A percentile compares a stretch with the other conserved stretches of the same genome.
phyloP scores from a whole-genome alignment of 305 asterid species.

The Vinca major region DNA sequence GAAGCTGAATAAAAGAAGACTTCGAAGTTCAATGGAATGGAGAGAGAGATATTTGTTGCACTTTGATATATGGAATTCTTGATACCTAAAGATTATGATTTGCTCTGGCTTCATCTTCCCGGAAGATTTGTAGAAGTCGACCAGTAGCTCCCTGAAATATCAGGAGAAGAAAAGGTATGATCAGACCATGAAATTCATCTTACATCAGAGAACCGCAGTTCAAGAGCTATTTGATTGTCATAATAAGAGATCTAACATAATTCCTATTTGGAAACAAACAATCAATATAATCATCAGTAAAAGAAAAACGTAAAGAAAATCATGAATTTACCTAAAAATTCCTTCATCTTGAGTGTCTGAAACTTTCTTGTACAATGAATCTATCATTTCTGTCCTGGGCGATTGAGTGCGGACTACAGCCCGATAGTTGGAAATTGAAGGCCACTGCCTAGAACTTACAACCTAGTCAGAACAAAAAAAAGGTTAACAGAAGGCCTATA shows the following conservation, averaged over 20 bases:
- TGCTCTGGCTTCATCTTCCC: constrained; percentile 40
- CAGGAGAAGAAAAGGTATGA: neutral
- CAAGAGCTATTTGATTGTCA: no score
- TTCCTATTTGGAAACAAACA: no score
- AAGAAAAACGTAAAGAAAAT: no score
- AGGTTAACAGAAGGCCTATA: no score
- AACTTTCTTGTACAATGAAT: constrained; percentile 36
- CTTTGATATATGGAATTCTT: neutral
- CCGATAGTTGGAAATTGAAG: constrained; percentile 49
- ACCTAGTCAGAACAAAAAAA: constrained; percentile 25
- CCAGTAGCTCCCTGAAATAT: constrained; percentile 40
- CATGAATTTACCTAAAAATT: constrained; percentile 37
- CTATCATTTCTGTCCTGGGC: constrained; percentile 55
- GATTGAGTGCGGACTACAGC: constrained; percentile 68
- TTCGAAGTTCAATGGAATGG: neutral
- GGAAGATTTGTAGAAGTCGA: constrained; percentile 44
- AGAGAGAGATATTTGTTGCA: neutral
- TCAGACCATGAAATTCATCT: neutral
- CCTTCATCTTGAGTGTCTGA: constrained; percentile 38
- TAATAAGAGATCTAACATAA: no score
- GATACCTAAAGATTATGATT: constrained; percentile 61
- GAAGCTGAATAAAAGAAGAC: no score
- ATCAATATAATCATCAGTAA: no score
- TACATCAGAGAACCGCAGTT: neutral
- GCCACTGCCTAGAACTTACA: constrained; percentile 72